Conservation (phyloP, 176 grass and related monocot species). For the Puccinellia tenuiflora region DNA sequence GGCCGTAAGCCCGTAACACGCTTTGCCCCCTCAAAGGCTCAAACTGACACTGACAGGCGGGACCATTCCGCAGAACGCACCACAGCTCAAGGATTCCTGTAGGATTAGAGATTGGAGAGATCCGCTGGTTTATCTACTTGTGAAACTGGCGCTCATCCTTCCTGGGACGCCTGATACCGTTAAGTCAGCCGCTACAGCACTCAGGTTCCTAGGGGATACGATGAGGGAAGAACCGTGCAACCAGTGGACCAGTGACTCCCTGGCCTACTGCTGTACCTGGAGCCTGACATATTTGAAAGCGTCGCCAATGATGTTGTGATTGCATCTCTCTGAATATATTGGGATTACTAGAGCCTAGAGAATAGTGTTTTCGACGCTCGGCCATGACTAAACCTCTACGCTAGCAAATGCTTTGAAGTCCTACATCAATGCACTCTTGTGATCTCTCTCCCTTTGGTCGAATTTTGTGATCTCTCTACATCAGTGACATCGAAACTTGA, state of each 20-base stretch:
- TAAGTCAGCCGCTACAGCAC: neutral
- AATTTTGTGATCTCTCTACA: neutral
- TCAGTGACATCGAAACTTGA: neutral
- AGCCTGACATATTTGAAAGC: constrained; percentile 15
- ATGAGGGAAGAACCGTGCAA: constrained; percentile 10
- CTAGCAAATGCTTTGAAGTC: neutral
- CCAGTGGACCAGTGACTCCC: constrained; percentile 36
- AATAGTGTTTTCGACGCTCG: neutral
- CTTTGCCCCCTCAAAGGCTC: too few relatives aligned
- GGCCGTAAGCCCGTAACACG: too few relatives aligned
- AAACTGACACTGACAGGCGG: too few relatives aligned
- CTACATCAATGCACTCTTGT: neutral
- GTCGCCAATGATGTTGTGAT: constrained; percentile 14
- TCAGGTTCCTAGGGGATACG: constrained; percentile 20
- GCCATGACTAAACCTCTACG: neutral
- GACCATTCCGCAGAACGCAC: too few relatives aligned
- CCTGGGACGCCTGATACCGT: constrained; percentile 2
- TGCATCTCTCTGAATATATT: neutral
- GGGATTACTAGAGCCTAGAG: neutral
- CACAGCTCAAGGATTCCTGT: too few relatives aligned
- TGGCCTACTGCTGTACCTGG: constrained; percentile 27
- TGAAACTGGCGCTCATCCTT: constrained; percentile 34
- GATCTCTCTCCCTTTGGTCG: neutral
- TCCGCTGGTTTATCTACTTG: constrained; percentile 25
- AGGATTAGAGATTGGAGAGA: too few relatives aligned